Evolutionary conservation across 2,329 filamentous ascomycete species (phyloP).

Genomic region (Tolypocladium pustulatum): DNA sequence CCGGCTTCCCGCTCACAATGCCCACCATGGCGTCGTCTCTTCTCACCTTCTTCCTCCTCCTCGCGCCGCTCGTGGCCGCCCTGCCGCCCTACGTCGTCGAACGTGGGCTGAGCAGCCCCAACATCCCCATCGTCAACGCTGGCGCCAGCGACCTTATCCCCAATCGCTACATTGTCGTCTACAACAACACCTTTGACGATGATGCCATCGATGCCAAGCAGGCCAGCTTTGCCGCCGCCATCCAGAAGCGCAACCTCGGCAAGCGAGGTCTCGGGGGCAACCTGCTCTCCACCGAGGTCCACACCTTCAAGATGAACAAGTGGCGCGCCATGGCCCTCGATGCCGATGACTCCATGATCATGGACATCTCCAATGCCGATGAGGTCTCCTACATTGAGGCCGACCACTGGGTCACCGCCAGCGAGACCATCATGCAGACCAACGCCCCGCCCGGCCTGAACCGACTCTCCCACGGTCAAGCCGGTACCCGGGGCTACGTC

Average conservation of each 20-base stretch:
- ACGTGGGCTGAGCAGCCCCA: constrained; percentile 1
- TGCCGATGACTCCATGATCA: constrained; percentile 38
- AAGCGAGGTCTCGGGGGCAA: constrained; percentile 38
- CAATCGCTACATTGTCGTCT: constrained; percentile 55
- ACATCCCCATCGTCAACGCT: constrained; percentile 38
- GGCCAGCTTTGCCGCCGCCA: constrained; percentile 31
- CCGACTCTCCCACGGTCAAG: constrained; percentile 36
- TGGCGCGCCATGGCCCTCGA: constrained; percentile 46
- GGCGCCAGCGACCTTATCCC: constrained; percentile 37
- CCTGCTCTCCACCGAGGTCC: constrained; percentile 34
- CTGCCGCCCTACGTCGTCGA: constrained; percentile 11
- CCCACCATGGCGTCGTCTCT: constrained; percentile 6
- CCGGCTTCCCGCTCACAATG: background rate
- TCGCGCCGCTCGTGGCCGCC: constrained; percentile 15
- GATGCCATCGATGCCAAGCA: constrained; percentile 39
- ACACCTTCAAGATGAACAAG: constrained; percentile 33
- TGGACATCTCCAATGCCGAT: constrained; percentile 34
- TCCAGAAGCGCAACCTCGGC: constrained; percentile 47
- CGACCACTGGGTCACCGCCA: constrained; percentile 35
- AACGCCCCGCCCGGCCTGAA: constrained; percentile 43
- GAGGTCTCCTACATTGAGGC: constrained; percentile 45
- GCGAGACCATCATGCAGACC: constrained; percentile 35
- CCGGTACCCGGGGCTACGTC: constrained; percentile 22
- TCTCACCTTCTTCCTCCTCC: constrained; percentile 12
- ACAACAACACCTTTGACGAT: constrained; percentile 42